Percentiles rank a stretch among this genome's conserved stretches.
These are phyloP conservation scores for Plasmodium coatneyi DNA, from an alignment of 169 alveolate species.

Conservation along the genomic window DNA sequence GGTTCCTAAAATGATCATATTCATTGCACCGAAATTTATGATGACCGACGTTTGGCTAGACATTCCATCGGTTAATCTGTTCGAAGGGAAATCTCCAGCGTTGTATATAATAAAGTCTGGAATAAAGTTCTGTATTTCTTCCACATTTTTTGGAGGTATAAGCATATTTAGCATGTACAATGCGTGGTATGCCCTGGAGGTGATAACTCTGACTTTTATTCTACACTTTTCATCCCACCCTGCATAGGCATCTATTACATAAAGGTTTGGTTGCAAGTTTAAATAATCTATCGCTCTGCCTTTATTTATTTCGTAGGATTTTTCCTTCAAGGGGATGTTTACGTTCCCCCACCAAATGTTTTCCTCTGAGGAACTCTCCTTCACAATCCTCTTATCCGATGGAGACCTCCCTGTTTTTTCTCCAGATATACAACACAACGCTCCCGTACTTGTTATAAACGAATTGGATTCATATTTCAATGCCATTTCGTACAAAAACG, in stretches of 20 bases:
- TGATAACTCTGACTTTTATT: constrained; percentile 89
- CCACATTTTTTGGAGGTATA: constrained; percentile 89
- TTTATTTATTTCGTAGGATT: constrained; percentile 89
- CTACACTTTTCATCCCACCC: constrained; percentile 97
- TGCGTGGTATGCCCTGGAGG: constrained; percentile 97
- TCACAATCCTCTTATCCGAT: constrained; percentile 93
- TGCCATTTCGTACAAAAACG: constrained; percentile 87
- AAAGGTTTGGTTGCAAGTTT: constrained; percentile 88
- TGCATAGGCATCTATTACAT: constrained; percentile 96
- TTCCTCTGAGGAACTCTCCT: constrained; percentile 84
- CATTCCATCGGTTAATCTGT: constrained; percentile 88
- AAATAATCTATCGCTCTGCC: constrained; percentile 95
- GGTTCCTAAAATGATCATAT: constrained; percentile 95
- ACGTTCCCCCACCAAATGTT: constrained; percentile 97
- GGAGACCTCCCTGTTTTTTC: constrained; percentile 94
- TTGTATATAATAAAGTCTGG: constrained; percentile 94
- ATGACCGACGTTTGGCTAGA: constrained; percentile 93
- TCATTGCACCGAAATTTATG: constrained; percentile 90
- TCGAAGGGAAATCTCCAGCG: constrained; percentile 95
- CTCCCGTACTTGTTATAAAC: constrained; percentile 88
- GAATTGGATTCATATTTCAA: constrained; percentile 84
- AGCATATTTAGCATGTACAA: constrained; percentile 97
- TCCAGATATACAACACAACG: constrained; percentile 88
- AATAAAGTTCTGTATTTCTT: constrained; percentile 88
- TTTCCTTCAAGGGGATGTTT: constrained; percentile 92